Evolutionary conservation across 257 asterid genomes (phyloP).

Genomic region (Penstemon newberryi): DNA sequence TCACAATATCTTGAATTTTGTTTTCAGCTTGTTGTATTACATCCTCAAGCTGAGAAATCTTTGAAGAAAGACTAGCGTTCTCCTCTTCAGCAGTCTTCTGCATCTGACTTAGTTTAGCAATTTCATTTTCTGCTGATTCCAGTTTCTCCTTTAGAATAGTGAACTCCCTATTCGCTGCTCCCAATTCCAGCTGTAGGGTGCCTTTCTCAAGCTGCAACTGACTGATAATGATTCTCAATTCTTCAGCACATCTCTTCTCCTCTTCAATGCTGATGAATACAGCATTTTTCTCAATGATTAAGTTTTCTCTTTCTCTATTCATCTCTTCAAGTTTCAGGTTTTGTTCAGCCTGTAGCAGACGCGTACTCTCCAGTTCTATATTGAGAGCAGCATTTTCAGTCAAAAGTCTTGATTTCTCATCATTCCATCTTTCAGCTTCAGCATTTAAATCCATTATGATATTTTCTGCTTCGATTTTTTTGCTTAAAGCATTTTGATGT

Average conservation of each 20-base stretch:
- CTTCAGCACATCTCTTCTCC: slow-evolving; percentile 43
- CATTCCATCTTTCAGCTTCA: slow-evolving; percentile 44
- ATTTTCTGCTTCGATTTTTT: slow-evolving; percentile 51
- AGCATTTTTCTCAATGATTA: slow-evolving; percentile 38
- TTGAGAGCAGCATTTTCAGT: slow-evolving; percentile 47
- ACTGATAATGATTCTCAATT: slow-evolving; percentile 33
- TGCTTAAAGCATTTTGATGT: slow-evolving; percentile 39
- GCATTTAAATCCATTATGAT: slow-evolving; percentile 41
- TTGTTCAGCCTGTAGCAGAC: slow-evolving; percentile 42
- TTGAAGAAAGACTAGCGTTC: slow-evolving; percentile 38
- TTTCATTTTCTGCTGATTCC: slow-evolving; percentile 44
- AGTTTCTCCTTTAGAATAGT: slow-evolving; percentile 35
- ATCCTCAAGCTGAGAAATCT: slow-evolving; percentile 37
- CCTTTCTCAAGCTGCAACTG: slow-evolving; percentile 46
- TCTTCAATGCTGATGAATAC: slow-evolving; percentile 38
- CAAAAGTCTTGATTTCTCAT: slow-evolving; percentile 45
- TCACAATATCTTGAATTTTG: slow-evolving; percentile 37
- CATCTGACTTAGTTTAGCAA: slow-evolving; percentile 43
- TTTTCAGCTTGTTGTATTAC: slow-evolving; percentile 42
- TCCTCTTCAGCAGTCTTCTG: slow-evolving; percentile 40
- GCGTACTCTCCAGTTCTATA: slow-evolving; percentile 37
- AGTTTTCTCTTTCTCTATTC: slow-evolving; percentile 31
- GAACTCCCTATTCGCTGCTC: slow-evolving; percentile 32
- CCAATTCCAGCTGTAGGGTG: slow-evolving; percentile 38
- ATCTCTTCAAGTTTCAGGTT: slow-evolving; percentile 47